phyloP scores from a whole-genome alignment of 148 eudicot species.

The Pharnaceum exiguum region DNA sequence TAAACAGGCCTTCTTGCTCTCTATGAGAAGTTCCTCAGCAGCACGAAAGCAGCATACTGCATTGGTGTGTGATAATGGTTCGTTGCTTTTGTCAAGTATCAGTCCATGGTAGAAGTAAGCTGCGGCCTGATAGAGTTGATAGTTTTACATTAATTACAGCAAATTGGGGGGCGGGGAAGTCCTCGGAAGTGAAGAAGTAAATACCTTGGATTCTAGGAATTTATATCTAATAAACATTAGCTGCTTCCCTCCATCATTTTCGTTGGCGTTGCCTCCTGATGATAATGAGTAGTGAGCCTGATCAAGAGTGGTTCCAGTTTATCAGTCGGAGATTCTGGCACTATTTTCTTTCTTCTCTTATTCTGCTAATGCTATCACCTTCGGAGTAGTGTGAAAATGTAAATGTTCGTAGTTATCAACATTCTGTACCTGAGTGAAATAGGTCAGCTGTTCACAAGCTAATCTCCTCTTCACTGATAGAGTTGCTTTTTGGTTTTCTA shows the following conservation, averaged over 20 bases:
- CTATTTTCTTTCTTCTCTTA: too few relatives aligned
- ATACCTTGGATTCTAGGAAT: constrained; percentile 88
- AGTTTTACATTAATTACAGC: neutral
- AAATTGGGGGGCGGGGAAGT: too few relatives aligned
- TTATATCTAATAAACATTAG: constrained; percentile 75
- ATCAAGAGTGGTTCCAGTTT: neutral
- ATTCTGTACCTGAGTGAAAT: constrained; percentile 60
- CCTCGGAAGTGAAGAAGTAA: neutral
- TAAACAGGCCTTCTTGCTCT: constrained; percentile 84
- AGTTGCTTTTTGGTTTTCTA: constrained; percentile 75
- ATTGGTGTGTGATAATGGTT: constrained; percentile 56
- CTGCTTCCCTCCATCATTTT: constrained; percentile 54
- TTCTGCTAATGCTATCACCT: too few relatives aligned
- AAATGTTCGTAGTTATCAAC: too few relatives aligned
- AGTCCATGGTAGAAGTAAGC: constrained; percentile 91
- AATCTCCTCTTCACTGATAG: constrained; percentile 86
- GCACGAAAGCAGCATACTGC: constrained; percentile 72
- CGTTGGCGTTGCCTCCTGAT: constrained; percentile 29
- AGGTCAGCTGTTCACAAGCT: constrained; percentile 82
- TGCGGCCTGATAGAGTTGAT: constrained; percentile 49
- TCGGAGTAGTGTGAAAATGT: too few relatives aligned
- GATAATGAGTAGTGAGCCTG: constrained; percentile 72
- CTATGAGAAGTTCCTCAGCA: constrained; percentile 64
- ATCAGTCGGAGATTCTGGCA: too few relatives aligned
- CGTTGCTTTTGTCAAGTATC: constrained; percentile 72